A percentile compares a stretch with the other conserved stretches of the same genome.
phyloP scores from a whole-genome alignment of 2,329 filamentous ascomycete species.

The Fusarium papillatum region DNA sequence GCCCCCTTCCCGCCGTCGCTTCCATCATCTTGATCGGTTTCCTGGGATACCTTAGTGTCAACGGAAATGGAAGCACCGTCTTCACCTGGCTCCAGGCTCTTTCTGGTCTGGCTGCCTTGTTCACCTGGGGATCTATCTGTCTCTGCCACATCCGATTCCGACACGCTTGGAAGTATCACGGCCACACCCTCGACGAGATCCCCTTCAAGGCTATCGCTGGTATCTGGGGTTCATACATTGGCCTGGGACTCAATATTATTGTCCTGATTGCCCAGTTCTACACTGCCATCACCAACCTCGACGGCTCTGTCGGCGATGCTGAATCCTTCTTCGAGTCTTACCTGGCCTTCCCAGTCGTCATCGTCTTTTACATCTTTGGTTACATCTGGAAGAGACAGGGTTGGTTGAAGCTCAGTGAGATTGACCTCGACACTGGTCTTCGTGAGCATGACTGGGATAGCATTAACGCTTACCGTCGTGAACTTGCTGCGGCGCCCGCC shows the following conservation, averaged over 20 bases:
- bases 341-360: conserved; percentile 66
- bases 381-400: conserved; percentile 75
- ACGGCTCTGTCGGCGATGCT: conserved; percentile 41
- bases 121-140: conserved; percentile 79
- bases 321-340: conserved; percentile 67
- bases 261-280: conserved; percentile 70
- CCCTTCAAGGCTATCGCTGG: conserved; percentile 74
- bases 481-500: conserved; percentile 59
- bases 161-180: conserved; percentile 70
- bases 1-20: conserved; percentile 65
- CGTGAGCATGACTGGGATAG: conserved; percentile 73
- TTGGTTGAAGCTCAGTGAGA: conserved; percentile 69
- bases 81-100: conserved; percentile 78
- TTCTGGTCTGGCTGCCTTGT: conserved; percentile 74
- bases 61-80: conserved; percentile 60
- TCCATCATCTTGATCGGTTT: conserved; percentile 62
- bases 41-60: conserved; percentile 63
- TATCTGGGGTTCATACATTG: conserved; percentile 74
- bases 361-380: conserved; percentile 66
- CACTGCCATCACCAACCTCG: conserved; percentile 57
- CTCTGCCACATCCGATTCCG: conserved; percentile 79
- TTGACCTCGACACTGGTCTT: conserved; percentile 76
- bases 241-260: conserved; percentile 68
- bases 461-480: conserved; percentile 62
- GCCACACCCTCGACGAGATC: conserved; percentile 76